Evolutionary conservation across 768 basidiomycete genomes (phyloP).

Genomic region (Termitomyces sp.): DNA sequence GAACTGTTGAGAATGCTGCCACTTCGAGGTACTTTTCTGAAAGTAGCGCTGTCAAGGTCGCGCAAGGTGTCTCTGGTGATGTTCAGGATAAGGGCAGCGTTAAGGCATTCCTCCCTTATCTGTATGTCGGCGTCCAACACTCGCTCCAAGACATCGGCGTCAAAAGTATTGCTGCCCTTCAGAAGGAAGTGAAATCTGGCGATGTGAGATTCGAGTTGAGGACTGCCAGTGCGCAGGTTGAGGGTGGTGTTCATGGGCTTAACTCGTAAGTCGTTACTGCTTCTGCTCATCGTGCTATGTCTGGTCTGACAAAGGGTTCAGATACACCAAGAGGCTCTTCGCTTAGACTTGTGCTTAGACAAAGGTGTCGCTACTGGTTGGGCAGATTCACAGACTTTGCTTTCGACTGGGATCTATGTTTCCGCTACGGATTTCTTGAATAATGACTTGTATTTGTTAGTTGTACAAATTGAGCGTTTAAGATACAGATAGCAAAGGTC

Average conservation of each 20-base stretch:
- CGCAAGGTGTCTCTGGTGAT: slow-evolving; percentile 93
- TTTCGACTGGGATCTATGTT: background rate
- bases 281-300: slow-evolving; percentile 2
- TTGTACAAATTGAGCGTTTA: background rate
- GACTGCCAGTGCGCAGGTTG: slow-evolving; percentile 92
- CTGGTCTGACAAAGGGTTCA: slow-evolving; percentile 8
- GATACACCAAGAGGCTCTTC: slow-evolving; percentile 35
- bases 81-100: slow-evolving; percentile 97
- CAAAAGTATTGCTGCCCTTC: slow-evolving; percentile 57
- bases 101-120: slow-evolving; percentile 85
- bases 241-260: slow-evolving; percentile 92
- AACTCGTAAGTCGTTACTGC: slow-evolving; percentile 67
- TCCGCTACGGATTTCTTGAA: slow-evolving; percentile 4
- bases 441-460: slow-evolving; percentile 5
- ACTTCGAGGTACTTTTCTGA: slow-evolving; percentile 96
- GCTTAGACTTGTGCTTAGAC: slow-evolving; percentile 20
- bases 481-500: too few relatives aligned
- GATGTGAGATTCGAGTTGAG: slow-evolving; percentile 85
- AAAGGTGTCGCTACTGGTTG: background rate
- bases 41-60: slow-evolving; percentile 89
- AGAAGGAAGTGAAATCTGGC: slow-evolving; percentile 58
- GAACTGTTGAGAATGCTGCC: slow-evolving; percentile 81
- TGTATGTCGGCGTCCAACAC: slow-evolving; percentile 81
- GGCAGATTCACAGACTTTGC: background rate
- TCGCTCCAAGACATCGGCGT: slow-evolving; percentile 93